Evolutionary conservation across 805 yeast genomes (phyloP).

Genomic region (Metschnikowia kunwiensis): DNA sequence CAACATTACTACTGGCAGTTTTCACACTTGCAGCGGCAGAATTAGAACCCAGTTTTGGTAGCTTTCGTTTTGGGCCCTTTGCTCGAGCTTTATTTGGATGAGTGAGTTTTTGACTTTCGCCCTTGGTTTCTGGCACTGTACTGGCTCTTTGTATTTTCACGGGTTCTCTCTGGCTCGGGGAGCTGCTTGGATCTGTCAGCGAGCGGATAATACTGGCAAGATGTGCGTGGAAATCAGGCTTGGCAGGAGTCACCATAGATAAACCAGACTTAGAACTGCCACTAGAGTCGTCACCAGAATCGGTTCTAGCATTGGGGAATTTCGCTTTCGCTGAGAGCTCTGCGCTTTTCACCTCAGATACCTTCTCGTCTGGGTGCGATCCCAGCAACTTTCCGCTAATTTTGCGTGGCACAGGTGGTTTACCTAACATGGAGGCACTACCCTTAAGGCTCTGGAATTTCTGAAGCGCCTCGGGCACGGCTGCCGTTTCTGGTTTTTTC

Average conservation of each 20-base stretch:
- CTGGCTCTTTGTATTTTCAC: too few species aligned
- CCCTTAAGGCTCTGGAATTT: constrained; percentile 15
- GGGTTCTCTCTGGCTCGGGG: too few species aligned
- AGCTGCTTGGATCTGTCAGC: constrained; percentile 30
- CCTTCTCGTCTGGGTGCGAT: constrained; percentile 2
- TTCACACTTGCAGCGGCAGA: too few species aligned
- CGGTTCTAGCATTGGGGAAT: too few species aligned
- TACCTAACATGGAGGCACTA: background rate
- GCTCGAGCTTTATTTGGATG: constrained; percentile 48
- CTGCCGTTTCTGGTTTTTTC: background rate
- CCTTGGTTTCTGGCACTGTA: constrained; percentile 6
- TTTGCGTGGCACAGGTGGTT: background rate
- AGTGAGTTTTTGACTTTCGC: constrained; percentile 24
- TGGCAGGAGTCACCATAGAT: too few species aligned
- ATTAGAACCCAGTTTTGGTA: constrained; percentile 37
- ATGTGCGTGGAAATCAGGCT: constrained; percentile 11
- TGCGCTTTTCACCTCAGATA: background rate
- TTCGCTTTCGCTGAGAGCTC: too few species aligned
- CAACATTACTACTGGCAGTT: too few species aligned
- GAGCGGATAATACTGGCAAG: constrained; percentile 30
- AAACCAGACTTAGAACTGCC: too few species aligned
- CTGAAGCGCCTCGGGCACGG: constrained; percentile 27
- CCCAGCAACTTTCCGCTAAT: background rate
- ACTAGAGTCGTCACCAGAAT: too few species aligned
- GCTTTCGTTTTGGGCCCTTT: constrained; percentile 50